phyloP scores from a whole-genome alignment of 1,139 yeast species.

The Nakaseomyces bracarensis region DNA sequence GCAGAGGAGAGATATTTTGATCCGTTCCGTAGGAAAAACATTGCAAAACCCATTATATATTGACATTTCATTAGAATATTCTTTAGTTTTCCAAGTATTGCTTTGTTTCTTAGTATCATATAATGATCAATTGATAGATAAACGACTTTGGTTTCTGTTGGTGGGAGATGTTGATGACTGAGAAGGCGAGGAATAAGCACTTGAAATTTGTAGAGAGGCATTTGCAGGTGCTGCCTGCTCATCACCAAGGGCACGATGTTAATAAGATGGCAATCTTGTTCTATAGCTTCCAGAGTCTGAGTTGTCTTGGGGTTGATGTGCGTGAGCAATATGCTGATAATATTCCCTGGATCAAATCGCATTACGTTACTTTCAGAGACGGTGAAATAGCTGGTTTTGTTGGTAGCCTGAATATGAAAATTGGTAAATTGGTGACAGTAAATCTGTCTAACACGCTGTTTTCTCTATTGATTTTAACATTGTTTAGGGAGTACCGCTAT shows the following conservation, averaged over 20 bases:
- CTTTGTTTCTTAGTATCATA: too few relatives aligned
- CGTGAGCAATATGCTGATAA: conserved; percentile 14
- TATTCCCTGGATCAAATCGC: conserved; percentile 6
- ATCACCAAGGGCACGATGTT: conserved; percentile 26
- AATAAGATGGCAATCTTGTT: conserved; percentile 28
- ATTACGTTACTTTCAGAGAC: neutral
- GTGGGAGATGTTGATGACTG: neutral
- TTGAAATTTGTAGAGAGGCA: conserved; percentile 26
- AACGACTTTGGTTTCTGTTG: too few relatives aligned
- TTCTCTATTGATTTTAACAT: conserved; percentile 18
- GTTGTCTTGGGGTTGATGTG: conserved; percentile 17
- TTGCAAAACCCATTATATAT: too few relatives aligned
- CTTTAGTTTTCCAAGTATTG: too few relatives aligned
- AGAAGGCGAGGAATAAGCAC: conserved; percentile 16
- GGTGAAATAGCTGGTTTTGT: conserved; percentile 24
- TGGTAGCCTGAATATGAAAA: conserved; percentile 17
- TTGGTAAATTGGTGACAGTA: conserved; percentile 16
- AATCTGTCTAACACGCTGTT: conserved; percentile 30
- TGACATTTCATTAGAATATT: too few relatives aligned
- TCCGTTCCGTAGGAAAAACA: too few relatives aligned
- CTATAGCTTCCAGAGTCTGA: conserved; percentile 23
- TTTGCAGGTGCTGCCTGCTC: conserved; percentile 22
- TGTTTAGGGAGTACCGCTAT: conserved; percentile 17
- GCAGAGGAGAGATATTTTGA: too few relatives aligned
- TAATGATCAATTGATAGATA: too few relatives aligned